Evolutionary conservation across 2,329 filamentous ascomycete species (phyloP), one percentile per base, ranked within the genome.

Genomic region (Aspergillus novoparasiticus): DNA sequence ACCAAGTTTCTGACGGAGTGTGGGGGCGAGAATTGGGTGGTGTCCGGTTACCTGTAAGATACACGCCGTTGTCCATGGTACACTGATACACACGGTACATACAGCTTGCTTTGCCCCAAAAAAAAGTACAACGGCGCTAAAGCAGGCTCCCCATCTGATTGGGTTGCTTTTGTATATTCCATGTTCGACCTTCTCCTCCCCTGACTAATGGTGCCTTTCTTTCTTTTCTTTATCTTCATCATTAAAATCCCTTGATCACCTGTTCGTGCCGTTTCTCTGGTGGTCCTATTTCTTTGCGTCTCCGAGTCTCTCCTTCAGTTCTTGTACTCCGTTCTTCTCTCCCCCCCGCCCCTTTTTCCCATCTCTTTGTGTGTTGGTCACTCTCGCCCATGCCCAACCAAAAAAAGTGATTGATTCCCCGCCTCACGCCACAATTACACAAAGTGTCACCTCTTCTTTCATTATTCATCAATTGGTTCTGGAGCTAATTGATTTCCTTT

Each of bases 381-480:
- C n/a, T 8, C 26, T 23, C 6, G 28, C 32, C 23, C 51, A 55
- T 39, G 10, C 51, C 26, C 28, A 32, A 51, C 16, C 23, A 26
- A 39, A 55, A 39, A 48, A 26, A 48, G 23, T 9, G 45, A 48
- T 12, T 54, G 30, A 32, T 39, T 28, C 30, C 51, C 51, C 32
- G 51, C 51, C 51, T 55, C 51, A 55, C 51, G 51, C 51, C 51
- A 55, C 51, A 36, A 55, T 55, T 55, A 39, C 51, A 55, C 51
- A 55, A 23, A 36, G 32, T 55, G 51, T 55, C 51, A 55, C 32
- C 51, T 39, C 30, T 55, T 16, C 51, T 54, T 54, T 36, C 16
- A 55, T 39, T 55, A 55, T 55, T 55, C 51, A 36, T 55, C 51
- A 55, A 39, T 55, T 39, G 34, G 30, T 55, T 23, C 30, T 39